A percentile compares a stretch with the other conserved stretches of the same genome.
These are phyloP conservation scores for Fusarium brachygibbosum DNA, from an alignment of 2,329 filamentous ascomycete genomes.

Conservation along the genomic window DNA sequence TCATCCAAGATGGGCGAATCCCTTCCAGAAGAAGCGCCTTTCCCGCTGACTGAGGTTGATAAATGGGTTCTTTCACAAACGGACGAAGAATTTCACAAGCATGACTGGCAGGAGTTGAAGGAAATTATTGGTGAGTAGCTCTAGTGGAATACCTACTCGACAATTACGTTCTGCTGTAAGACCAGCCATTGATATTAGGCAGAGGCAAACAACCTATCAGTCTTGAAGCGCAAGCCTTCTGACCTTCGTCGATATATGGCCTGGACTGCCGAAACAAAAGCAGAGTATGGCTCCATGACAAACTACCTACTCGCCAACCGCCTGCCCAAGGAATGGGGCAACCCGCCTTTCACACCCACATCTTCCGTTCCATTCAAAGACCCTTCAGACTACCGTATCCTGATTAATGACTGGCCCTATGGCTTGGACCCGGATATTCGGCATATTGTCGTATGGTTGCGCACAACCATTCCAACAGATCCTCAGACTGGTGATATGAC, in stretches of 20 bases:
- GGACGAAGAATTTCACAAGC: constrained; percentile 77
- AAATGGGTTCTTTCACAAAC: constrained; percentile 70
- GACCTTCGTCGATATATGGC: constrained; percentile 84
- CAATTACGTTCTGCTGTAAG: not conserved
- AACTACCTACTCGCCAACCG: constrained; percentile 81
- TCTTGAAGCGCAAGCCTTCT: constrained; percentile 83
- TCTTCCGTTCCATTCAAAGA: constrained; percentile 67
- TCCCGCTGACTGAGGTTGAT: constrained; percentile 71
- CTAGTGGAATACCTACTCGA: constrained; percentile 6
- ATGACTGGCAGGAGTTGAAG: constrained; percentile 81
- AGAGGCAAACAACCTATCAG: constrained; percentile 74
- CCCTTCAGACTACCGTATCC: constrained; percentile 73
- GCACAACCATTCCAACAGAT: constrained; percentile 82
- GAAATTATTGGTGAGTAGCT: constrained; percentile 72
- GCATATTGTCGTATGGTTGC: constrained; percentile 95
- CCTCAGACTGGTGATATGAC: constrained; percentile 79
- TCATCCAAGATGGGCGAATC: constrained; percentile 58
- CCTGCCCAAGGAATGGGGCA: constrained; percentile 75
- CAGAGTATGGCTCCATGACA: constrained; percentile 83
- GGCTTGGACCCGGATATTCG: constrained; percentile 74
- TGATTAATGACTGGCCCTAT: constrained; percentile 96
- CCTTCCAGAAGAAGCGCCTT: constrained; percentile 61
- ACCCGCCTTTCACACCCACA: constrained; percentile 66
- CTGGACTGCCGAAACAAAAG: constrained; percentile 78
- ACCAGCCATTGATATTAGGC: constrained; percentile 29